Percentiles rank a stretch among this genome's conserved stretches.
These are phyloP conservation scores for Cladosporium austrohemisphaericum DNA, from an alignment of 2,329 filamentous ascomycete genomes.

Conservation along the genomic window DNA sequence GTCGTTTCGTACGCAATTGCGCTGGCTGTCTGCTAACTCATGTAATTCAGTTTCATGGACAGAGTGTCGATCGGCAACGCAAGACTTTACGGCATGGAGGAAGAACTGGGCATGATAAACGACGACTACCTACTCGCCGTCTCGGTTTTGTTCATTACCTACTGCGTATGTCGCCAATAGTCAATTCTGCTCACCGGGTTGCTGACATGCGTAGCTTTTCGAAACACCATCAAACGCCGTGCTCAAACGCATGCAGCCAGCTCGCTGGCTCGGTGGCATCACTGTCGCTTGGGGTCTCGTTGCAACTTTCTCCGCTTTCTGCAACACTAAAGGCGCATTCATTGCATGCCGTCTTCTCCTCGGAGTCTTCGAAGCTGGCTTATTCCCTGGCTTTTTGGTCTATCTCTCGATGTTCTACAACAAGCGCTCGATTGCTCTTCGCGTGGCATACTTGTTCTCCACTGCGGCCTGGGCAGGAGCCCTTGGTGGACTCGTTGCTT, in stretches of 20 bases:
- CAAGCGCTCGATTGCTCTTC: slow-evolving; percentile 38
- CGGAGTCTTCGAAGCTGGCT: slow-evolving; percentile 26
- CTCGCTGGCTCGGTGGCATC: slow-evolving; percentile 30
- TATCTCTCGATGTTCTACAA: slow-evolving; percentile 48
- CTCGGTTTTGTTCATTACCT: slow-evolving; percentile 22
- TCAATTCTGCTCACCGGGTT: too few species aligned
- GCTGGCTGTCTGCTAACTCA: neutral
- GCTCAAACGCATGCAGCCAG: slow-evolving; percentile 47
- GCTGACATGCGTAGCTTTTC: slow-evolving; percentile 60
- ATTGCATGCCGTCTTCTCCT: slow-evolving; percentile 36
- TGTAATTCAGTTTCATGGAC: slow-evolving; percentile 43
- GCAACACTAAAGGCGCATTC: slow-evolving; percentile 39
- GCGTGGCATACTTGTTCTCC: slow-evolving; percentile 45
- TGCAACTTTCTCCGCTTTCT: slow-evolving; percentile 48
- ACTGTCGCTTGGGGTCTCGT: slow-evolving; percentile 35
- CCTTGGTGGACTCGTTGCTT: slow-evolving; percentile 35
- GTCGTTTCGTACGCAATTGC: neutral
- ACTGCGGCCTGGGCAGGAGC: slow-evolving; percentile 47
- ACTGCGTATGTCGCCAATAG: slow-evolving; percentile 55
- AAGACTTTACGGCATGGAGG: slow-evolving; percentile 42
- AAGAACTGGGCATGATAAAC: slow-evolving; percentile 41
- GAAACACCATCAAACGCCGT: slow-evolving; percentile 47
- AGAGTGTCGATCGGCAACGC: slow-evolving; percentile 41
- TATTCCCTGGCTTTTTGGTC: slow-evolving; percentile 46
- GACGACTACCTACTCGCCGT: slow-evolving; percentile 35